Conservation (phyloP, 139 green algal species). For the Mesostigma viride region DNA sequence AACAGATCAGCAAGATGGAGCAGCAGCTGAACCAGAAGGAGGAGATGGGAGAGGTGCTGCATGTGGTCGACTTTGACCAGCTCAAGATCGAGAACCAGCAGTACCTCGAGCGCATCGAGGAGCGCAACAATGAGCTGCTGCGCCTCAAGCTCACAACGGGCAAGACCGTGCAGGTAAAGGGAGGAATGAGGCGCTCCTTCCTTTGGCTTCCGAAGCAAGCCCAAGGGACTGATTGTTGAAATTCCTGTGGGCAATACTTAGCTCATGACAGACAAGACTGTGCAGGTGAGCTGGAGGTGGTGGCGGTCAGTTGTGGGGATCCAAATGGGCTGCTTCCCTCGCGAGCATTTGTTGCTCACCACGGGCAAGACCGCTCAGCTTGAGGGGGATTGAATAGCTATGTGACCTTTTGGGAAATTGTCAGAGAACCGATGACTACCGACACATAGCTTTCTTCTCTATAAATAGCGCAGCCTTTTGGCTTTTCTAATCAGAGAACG, state of each 20-base stretch:
- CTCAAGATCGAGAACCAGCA: slow-evolving; percentile 86
- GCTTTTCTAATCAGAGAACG: no score
- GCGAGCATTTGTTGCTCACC: no score
- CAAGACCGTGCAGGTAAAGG: no score
- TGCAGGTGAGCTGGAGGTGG: slow-evolving; percentile 11
- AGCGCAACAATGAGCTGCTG: slow-evolving; percentile 70
- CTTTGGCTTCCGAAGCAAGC: no score
- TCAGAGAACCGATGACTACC: background rate
- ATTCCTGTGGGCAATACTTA: no score
- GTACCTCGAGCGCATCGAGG: slow-evolving; percentile 68
- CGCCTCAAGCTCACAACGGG: slow-evolving; percentile 63
- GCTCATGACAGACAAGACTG: no score
- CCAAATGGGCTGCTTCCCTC: no score
- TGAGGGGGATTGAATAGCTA: no score
- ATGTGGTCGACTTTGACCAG: slow-evolving; percentile 78
- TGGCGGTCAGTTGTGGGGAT: no score
- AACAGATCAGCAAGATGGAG: slow-evolving; percentile 55
- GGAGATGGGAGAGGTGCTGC: slow-evolving; percentile 67
- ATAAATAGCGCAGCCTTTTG: background rate
- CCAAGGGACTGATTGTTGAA: no score
- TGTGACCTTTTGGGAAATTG: background rate
- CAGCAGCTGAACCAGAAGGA: slow-evolving; percentile 61
- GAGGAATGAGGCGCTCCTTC: no score
- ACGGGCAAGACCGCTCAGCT: no score
- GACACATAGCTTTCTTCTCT: background rate